These are phyloP conservation scores for Plasmodium billcollinsi DNA, from an alignment of 169 alveolate species.

Conservation along the genomic window DNA sequence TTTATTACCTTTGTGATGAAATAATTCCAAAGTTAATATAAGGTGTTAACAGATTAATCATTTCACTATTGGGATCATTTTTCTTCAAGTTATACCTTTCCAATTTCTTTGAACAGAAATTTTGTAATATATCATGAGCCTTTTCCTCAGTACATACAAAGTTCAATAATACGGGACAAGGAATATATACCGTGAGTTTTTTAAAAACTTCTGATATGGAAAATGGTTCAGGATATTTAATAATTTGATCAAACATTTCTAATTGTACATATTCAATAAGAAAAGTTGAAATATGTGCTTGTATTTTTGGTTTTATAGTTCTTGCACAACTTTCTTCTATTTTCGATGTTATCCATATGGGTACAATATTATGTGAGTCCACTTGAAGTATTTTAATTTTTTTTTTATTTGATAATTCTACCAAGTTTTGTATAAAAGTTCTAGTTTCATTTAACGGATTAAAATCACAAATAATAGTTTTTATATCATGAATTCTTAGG, in stretches of 20 bases:
- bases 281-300: slow-evolving; percentile 32
- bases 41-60: slow-evolving; percentile 6
- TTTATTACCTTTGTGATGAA: slow-evolving; percentile 47
- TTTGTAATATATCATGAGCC: slow-evolving; percentile 27
- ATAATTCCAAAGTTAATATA: slow-evolving; percentile 49
- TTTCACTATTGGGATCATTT: slow-evolving; percentile 54
- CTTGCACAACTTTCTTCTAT: slow-evolving; percentile 71
- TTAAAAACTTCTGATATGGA: slow-evolving; percentile 17
- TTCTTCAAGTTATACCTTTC: slow-evolving; percentile 39
- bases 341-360: slow-evolving; percentile 81
- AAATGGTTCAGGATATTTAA: slow-evolving; percentile 57
- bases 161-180: slow-evolving; percentile 21
- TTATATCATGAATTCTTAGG: slow-evolving; percentile 35
- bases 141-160: slow-evolving; percentile 48
- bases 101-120: slow-evolving; percentile 27
- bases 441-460: slow-evolving; percentile 22
- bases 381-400: slow-evolving; percentile 76
- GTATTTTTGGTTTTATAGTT: slow-evolving; percentile 72
- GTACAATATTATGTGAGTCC: slow-evolving; percentile 81
- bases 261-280: slow-evolving; percentile 41
- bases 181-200: slow-evolving; percentile 25
- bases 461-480: slow-evolving; percentile 45
- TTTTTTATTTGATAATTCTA: slow-evolving; percentile 27
- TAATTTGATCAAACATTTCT: slow-evolving; percentile 23
- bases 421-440: slow-evolving; percentile 28